A percentile compares a stretch with the other conserved stretches of the same genome.
phyloP scores from a whole-genome alignment of 2,329 filamentous ascomycete species.

The Trichoderma guizhouense region DNA sequence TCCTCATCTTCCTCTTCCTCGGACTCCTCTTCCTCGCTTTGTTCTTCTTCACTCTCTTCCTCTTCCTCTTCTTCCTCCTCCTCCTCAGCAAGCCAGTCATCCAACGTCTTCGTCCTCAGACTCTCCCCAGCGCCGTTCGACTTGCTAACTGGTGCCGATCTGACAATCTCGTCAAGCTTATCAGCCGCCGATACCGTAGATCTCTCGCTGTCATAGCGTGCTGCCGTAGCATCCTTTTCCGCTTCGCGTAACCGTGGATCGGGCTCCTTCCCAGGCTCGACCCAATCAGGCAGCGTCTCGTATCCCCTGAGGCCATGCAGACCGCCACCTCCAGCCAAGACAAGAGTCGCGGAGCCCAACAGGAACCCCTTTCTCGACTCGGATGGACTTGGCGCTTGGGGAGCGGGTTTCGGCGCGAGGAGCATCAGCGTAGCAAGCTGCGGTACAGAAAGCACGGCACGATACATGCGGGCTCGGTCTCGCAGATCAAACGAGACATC shows the following conservation, averaged over 20 bases:
- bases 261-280: slow-evolving; percentile 74
- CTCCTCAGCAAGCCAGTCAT: slow-evolving; percentile 86
- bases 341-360: slow-evolving; percentile 80
- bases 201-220: slow-evolving; percentile 33
- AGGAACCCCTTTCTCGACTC: slow-evolving; percentile 74
- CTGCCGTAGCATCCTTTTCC: slow-evolving; percentile 33
- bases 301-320: slow-evolving; percentile 76
- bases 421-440: slow-evolving; percentile 89
- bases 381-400: slow-evolving; percentile 84
- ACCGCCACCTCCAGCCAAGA: slow-evolving; percentile 73
- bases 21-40: slow-evolving; percentile 44
- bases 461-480: slow-evolving; percentile 85
- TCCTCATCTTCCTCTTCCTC: slow-evolving; percentile 45
- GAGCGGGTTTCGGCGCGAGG: slow-evolving; percentile 89
- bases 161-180: slow-evolving; percentile 57
- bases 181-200: slow-evolving; percentile 55
- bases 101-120: slow-evolving; percentile 70
- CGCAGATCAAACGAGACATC: slow-evolving; percentile 94
- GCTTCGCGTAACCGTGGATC: slow-evolving; percentile 68
- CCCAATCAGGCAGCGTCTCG: slow-evolving; percentile 78
- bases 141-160: slow-evolving; percentile 37
- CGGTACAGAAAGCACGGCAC: slow-evolving; percentile 74
- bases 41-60: slow-evolving; percentile 49
- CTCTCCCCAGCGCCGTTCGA: slow-evolving; percentile 51
- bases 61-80: slow-evolving; percentile 54